These are phyloP conservation scores for Agrostemma githago DNA, from an alignment of 148 eudicot genomes.

Conservation along the genomic window DNA sequence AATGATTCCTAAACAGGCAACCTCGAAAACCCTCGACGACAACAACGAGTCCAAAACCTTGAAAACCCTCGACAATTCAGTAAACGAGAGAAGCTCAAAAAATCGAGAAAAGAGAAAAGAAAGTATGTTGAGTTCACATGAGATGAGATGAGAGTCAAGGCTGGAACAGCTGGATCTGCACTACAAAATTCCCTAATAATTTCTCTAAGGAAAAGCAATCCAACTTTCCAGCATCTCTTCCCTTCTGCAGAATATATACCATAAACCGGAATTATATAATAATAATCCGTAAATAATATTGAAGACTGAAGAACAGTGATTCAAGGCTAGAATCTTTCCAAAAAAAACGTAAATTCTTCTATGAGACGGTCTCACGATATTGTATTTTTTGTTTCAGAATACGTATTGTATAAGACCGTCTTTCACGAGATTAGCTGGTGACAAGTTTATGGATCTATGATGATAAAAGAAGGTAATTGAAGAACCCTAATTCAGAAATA, in stretches of 20 bases:
- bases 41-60: constrained; percentile 29
- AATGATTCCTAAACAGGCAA: constrained; percentile 6
- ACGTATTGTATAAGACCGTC: too few species aligned
- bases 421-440: too few species aligned
- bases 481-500: constrained; percentile 22
- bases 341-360: background rate
- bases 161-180: constrained; percentile 40
- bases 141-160: constrained; percentile 18
- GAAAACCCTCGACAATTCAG: constrained; percentile 14
- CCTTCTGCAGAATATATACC: constrained; percentile 10
- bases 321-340: background rate
- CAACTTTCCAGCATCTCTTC: background rate
- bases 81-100: background rate
- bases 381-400: too few species aligned
- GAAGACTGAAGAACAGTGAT: background rate
- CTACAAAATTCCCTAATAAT: constrained; percentile 4
- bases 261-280: background rate
- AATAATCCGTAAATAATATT: too few species aligned
- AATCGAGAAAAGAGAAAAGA: constrained; percentile 19
- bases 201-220: background rate
- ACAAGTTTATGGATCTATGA: background rate
- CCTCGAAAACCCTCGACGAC: background rate
- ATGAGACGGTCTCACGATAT: too few species aligned
- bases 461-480: background rate
- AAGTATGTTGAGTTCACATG: constrained; percentile 16